Evolutionary conservation across 1,284 basidiomycete genomes (phyloP), one percentile per base, ranked within the genome.

Genomic region (Austroboletus novae-zelandiae): DNA sequence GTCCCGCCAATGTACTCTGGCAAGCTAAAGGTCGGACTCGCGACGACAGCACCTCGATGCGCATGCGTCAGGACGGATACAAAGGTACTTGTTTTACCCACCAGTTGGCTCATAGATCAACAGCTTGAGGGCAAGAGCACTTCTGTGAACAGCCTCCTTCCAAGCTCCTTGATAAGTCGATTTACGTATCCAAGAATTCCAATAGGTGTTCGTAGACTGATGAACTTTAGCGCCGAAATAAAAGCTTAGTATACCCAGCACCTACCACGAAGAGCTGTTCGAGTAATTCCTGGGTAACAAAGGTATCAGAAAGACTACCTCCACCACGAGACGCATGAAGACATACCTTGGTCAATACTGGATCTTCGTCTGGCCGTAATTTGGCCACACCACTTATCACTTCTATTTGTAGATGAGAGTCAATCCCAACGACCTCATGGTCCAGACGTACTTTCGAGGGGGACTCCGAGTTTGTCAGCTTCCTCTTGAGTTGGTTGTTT

Each of bases 11-110:
- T 90, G 57, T 84, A 88, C 65, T 97, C 94, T 0, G 94, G 94
- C 10, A 98, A 73, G 57, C 88, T 91, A 70, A 98, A 97, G 0
- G 94, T 97, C 1, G 94, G 93, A 54, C 91, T 93, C 0, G 94
- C 94, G 5, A 96, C 85, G 43, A 95, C 88, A 1, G 94, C 94
- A 25, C 92, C 83, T 84, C 40, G 14, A 18, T 27, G 44, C 13
- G 23, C 67, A 11, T 46, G 10, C 13, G 7, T 66, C 8, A 62
- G 35, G 7, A 34, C 8, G 1, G 4, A 2, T 30, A 13, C 14
- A 9, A 18, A n/a, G 17, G 4, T 13, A 3, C 4, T 25, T 65
- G 64, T 58, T n/a, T 23, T 15, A 47, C 62, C 30, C 47, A 78
- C 83, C 88, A 1, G 91, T 94, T 0, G 89, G 89, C 61, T 92